phyloP scores from a whole-genome alignment of 2,329 filamentous ascomycete genomes.

The Trichophyton rubrum region DNA sequence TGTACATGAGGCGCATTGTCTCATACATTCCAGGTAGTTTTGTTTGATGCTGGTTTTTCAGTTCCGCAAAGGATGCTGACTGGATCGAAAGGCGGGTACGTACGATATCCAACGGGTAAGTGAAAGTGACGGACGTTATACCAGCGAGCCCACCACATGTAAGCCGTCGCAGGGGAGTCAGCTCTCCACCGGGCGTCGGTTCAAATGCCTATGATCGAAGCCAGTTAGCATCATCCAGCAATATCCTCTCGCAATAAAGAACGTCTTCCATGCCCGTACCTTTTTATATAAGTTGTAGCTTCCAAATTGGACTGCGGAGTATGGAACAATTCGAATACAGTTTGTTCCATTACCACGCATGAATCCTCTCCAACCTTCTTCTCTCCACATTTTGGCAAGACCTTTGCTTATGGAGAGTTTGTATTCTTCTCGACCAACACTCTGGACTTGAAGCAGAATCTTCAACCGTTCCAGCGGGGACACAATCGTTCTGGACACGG shows the following conservation, averaged over 20 bases:
- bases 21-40: slow-evolving; percentile 80
- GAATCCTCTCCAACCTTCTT: slow-evolving; percentile 93
- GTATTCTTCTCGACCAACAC: slow-evolving; percentile 79
- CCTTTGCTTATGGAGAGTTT: slow-evolving; percentile 83
- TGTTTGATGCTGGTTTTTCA: slow-evolving; percentile 48
- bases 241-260: background rate
- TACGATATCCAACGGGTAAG: slow-evolving; percentile 95
- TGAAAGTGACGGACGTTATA: slow-evolving; percentile 87
- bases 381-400: slow-evolving; percentile 85
- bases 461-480: slow-evolving; percentile 92
- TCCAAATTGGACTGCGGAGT: slow-evolving; percentile 95
- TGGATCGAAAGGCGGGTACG: slow-evolving; percentile 92
- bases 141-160: slow-evolving; percentile 85
- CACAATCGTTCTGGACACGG: slow-evolving; percentile 94
- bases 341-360: slow-evolving; percentile 98
- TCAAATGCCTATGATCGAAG: slow-evolving; percentile 34
- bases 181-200: slow-evolving; percentile 56
- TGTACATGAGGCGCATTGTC: slow-evolving; percentile 75
- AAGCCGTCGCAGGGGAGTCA: slow-evolving; percentile 62
- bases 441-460: slow-evolving; percentile 96
- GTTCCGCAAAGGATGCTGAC: slow-evolving; percentile 79
- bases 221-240: background rate
- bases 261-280: slow-evolving; percentile 37
- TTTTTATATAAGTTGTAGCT: slow-evolving; percentile 96
- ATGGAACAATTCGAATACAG: slow-evolving; percentile 94